These are phyloP conservation scores for Sindora glabra DNA, from an alignment of 306 rosid species.

Conservation along the genomic window DNA sequence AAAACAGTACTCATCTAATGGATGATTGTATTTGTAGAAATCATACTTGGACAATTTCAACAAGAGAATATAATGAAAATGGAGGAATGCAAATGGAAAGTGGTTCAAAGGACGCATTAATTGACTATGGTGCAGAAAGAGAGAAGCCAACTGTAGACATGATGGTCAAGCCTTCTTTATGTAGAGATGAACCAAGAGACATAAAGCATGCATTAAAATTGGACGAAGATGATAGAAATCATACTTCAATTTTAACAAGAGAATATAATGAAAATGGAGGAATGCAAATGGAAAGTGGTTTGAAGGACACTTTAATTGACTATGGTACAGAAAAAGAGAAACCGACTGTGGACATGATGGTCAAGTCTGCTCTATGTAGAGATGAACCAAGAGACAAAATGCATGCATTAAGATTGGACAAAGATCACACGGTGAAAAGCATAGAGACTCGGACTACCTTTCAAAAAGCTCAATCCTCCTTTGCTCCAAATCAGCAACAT, in stretches of 20 bases:
- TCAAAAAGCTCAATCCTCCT: constrained; percentile 1
- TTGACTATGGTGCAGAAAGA: background rate
- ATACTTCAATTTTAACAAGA: constrained; percentile 3
- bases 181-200: constrained; percentile 17
- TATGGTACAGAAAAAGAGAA: constrained; percentile 1
- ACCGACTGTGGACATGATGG: constrained; percentile 17
- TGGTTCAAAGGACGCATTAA: background rate
- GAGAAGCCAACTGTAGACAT: constrained; percentile 13
- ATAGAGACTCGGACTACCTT: constrained; percentile 11
- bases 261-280: constrained; percentile 18
- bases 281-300: background rate
- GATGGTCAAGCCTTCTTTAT: constrained; percentile 11
- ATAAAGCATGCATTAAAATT: background rate
- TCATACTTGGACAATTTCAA: constrained; percentile 9
- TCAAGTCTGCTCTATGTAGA: background rate
- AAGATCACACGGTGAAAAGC: constrained; percentile 10
- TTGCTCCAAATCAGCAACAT: constrained; percentile 18
- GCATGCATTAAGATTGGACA: constrained; percentile 15
- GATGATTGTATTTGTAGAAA: constrained; percentile 11
- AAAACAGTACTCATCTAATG: background rate
- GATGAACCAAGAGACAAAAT: constrained; percentile 13
- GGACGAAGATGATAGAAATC: constrained; percentile 20
- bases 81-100: constrained; percentile 6
- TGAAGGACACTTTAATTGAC: background rate
- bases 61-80: constrained; percentile 13